Conservation (phyloP, 2,329 filamentous ascomycete genomes). For the Aspergillus carbonarius region DNA sequence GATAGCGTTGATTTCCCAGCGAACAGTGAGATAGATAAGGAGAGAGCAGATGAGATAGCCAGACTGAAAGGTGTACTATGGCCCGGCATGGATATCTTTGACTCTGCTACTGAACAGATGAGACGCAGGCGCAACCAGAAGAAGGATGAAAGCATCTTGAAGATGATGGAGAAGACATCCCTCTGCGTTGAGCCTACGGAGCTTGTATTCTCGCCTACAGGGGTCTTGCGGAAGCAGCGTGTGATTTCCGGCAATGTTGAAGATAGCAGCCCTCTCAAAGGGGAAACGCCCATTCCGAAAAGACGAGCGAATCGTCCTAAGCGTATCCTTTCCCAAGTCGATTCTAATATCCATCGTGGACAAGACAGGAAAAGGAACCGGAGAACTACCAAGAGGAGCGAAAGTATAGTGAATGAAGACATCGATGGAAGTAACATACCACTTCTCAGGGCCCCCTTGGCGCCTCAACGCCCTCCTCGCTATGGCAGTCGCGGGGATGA, state of each 20-base stretch:
- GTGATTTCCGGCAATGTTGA: conserved; percentile 51
- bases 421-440: conserved; percentile 18
- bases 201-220: conserved; percentile 47
- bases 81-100: conserved; percentile 55
- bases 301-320: conserved; percentile 32
- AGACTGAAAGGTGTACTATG: conserved; percentile 50
- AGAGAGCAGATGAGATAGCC: conserved; percentile 38
- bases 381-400: conserved; percentile 13
- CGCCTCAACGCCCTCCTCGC: conserved; percentile 14
- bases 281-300: conserved; percentile 45
- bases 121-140: conserved; percentile 52
- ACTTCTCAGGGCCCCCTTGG: conserved; percentile 20
- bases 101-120: conserved; percentile 51
- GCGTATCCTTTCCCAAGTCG: conserved; percentile 31
- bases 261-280: conserved; percentile 47
- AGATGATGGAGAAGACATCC: conserved; percentile 48
- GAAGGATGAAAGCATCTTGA: conserved; percentile 48
- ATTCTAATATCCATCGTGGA: conserved; percentile 34
- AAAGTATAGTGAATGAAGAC: conserved; percentile 10
- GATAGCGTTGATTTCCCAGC: conserved; percentile 20
- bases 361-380: conserved; percentile 29
- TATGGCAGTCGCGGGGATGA: conserved; percentile 25
- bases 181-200: conserved; percentile 47
- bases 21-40: conserved; percentile 26
- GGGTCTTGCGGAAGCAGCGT: conserved; percentile 44